Evolutionary conservation across 495 filamentous ascomycete genomes (phyloP).

Genomic region (Penicillium ochrochloron): DNA sequence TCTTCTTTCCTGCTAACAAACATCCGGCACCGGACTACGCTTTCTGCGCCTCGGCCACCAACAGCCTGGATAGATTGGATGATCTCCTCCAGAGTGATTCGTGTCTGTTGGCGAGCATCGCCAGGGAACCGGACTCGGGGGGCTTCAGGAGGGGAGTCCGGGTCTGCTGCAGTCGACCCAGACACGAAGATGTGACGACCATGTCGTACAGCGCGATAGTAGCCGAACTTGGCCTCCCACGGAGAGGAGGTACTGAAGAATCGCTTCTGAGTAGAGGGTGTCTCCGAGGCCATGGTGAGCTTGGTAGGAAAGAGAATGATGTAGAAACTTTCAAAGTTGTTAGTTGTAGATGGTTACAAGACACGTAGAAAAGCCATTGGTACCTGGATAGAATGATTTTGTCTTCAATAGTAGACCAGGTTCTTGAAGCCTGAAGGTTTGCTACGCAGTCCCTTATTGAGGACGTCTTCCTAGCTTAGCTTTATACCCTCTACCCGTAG

Average conservation of each 20-base stretch:
- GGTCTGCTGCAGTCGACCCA: constrained; percentile 50
- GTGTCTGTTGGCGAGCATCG: constrained; percentile 46
- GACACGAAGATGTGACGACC: constrained; percentile 52
- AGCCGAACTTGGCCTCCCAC: constrained; percentile 50
- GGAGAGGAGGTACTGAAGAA: constrained; percentile 41
- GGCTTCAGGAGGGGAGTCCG: constrained; percentile 33
- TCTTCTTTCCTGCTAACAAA: constrained; percentile 45
- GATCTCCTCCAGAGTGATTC: constrained; percentile 43
- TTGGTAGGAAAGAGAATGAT: neutral
- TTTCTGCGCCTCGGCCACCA: constrained; percentile 44
- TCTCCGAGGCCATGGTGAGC: constrained; percentile 7
- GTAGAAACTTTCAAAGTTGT: neutral
- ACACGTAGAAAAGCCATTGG: neutral
- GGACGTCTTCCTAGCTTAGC: neutral
- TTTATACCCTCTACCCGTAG: neutral
- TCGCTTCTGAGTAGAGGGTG: constrained; percentile 8
- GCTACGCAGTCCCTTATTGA: neutral
- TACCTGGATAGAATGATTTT: neutral
- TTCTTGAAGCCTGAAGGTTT: neutral
- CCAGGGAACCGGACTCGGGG: constrained; percentile 45
- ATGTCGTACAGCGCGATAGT: constrained; percentile 52
- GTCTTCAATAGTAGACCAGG: neutral
- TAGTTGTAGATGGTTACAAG: neutral
- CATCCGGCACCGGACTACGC: constrained; percentile 47
- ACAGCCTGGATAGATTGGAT: constrained; percentile 46